phyloP scores from a whole-genome alignment of 129 eudicot species.

The Ambrosia trifida region DNA sequence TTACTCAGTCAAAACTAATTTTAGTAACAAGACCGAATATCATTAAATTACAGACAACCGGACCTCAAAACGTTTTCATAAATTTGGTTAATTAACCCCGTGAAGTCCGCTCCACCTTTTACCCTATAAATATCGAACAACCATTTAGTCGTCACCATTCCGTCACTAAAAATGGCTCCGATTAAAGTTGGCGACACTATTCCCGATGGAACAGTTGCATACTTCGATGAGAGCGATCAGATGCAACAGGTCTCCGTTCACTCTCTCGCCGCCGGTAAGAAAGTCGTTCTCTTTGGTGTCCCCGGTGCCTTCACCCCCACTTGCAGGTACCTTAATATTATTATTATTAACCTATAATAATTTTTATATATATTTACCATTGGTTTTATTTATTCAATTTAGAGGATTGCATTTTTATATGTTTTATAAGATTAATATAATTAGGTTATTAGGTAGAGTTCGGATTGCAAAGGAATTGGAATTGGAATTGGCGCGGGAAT shows the following conservation, averaged over 20 bases:
- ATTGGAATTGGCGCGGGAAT: too few species aligned
- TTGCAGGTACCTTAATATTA: slow-evolving; percentile 55
- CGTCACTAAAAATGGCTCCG: slow-evolving; percentile 60
- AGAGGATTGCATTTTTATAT: not conserved
- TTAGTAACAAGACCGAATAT: too few species aligned
- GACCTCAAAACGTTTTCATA: slow-evolving; percentile 1
- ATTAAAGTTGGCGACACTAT: slow-evolving; percentile 71
- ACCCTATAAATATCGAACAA: slow-evolving; percentile 19
- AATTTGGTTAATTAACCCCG: not conserved
- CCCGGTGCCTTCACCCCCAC: slow-evolving; percentile 97
- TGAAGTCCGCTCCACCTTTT: slow-evolving; percentile 23
- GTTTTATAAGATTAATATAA: too few species aligned
- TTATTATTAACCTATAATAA: not conserved
- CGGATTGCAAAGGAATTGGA: too few species aligned
- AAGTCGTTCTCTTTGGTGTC: slow-evolving; percentile 78
- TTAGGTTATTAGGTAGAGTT: too few species aligned
- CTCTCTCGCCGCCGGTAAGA: slow-evolving; percentile 91
- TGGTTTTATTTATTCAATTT: too few species aligned
- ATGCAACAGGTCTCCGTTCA: slow-evolving; percentile 69
- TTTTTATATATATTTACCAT: too few species aligned
- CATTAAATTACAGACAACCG: not conserved
- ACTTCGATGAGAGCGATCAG: slow-evolving; percentile 66
- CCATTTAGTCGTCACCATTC: not conserved
- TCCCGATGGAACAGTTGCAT: slow-evolving; percentile 73
- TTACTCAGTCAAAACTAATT: too few species aligned